Evolutionary conservation across 208 protist genomes (phyloP).

Genomic region (Crithidia brevicula): DNA sequence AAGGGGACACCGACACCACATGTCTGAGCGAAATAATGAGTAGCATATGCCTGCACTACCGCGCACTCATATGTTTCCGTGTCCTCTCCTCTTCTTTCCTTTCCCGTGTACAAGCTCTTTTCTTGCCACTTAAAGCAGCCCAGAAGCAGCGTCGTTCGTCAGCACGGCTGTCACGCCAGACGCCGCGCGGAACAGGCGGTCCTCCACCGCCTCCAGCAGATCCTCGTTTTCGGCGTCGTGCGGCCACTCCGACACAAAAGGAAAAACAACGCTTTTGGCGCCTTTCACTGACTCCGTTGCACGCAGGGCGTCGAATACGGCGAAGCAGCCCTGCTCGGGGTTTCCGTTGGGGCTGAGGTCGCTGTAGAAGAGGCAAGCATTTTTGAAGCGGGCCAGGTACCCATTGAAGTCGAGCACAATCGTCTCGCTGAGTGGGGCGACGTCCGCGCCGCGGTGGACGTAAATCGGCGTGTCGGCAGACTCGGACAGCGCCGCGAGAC

Average conservation of each 20-base stretch:
- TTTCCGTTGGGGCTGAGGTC: conserved; percentile 65
- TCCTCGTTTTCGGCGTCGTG: conserved; percentile 44
- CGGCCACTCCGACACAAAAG: conserved; percentile 85
- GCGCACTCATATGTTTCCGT: too few species aligned
- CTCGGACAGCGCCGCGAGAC: conserved; percentile 27
- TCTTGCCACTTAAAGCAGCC: too few species aligned
- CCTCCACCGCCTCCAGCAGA: conserved; percentile 82
- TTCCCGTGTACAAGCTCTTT: too few species aligned
- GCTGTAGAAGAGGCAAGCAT: conserved; percentile 60
- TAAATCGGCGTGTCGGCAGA: conserved; percentile 14
- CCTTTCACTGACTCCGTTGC: conserved; percentile 77
- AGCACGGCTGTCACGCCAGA: conserved; percentile 74
- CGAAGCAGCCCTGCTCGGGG: conserved; percentile 68
- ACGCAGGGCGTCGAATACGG: conserved; percentile 86
- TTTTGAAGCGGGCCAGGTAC: conserved; percentile 38
- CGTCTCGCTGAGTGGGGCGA: conserved; percentile 38
- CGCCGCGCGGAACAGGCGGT: conserved; percentile 90
- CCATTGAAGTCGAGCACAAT: conserved; percentile 83
- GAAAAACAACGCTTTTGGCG: conserved; percentile 77
- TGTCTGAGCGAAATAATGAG: too few species aligned
- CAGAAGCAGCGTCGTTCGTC: conserved; percentile 23
- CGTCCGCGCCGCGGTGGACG: conserved; percentile 36
- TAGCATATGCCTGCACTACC: too few species aligned
- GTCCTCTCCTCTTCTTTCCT: too few species aligned
- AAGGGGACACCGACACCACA: too few species aligned